phyloP scores from a whole-genome alignment of 345 rosid genomes.

The Populus euphratica region DNA sequence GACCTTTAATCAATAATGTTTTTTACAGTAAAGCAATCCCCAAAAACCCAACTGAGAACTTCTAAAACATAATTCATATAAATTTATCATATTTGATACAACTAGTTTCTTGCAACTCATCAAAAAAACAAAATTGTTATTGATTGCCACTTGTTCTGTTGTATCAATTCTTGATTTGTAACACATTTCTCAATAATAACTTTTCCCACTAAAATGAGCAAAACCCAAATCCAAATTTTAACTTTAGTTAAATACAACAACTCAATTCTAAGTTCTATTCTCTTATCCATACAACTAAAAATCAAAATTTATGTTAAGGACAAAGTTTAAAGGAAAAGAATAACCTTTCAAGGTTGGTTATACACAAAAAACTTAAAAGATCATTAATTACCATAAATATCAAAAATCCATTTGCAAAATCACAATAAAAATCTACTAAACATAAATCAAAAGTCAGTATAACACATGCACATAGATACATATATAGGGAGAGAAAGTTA shows the following conservation, averaged over 20 bases:
- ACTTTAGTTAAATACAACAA: neutral
- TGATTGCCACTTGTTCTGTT: too few relatives aligned
- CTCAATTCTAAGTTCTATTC: neutral
- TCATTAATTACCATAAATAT: neutral
- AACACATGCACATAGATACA: neutral
- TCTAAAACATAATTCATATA: too few relatives aligned
- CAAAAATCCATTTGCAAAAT: slow-evolving; percentile 1
- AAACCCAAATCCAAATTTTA: neutral
- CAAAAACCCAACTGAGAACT: too few relatives aligned
- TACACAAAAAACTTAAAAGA: neutral
- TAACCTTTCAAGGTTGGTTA: neutral
- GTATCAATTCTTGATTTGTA: too few relatives aligned
- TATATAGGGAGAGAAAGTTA: slow-evolving; percentile 18
- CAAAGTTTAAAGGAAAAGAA: neutral
- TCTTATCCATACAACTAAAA: neutral
- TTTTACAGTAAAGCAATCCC: too few relatives aligned
- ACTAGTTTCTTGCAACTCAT: too few relatives aligned
- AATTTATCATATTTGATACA: too few relatives aligned
- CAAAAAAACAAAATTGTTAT: too few relatives aligned
- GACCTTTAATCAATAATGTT: too few relatives aligned
- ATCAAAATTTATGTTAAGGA: neutral
- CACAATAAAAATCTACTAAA: neutral
- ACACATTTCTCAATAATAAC: neutral
- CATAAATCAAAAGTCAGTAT: neutral
- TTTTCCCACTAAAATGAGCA: too few relatives aligned